A percentile compares a stretch with the other conserved stretches of the same genome.
phyloP scores from a whole-genome alignment of 2,329 filamentous ascomycete genomes.

The Cordyceps cicadae region DNA sequence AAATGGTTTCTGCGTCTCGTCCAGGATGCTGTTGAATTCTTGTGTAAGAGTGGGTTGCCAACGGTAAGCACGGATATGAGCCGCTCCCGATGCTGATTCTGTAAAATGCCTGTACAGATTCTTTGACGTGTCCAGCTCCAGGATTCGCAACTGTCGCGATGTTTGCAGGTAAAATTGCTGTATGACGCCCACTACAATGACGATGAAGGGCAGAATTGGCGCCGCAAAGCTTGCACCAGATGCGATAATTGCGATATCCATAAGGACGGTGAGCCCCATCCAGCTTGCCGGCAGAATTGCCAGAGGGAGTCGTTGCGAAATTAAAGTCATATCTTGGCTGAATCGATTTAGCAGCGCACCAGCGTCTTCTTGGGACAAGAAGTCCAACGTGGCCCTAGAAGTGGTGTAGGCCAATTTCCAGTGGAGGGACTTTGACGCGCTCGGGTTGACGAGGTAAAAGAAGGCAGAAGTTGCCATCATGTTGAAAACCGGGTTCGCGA shows the following conservation, averaged over 20 bases:
- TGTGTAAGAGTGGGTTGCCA: conserved; percentile 24
- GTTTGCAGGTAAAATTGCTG: conserved; percentile 33
- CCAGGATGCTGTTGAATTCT: conserved; percentile 35
- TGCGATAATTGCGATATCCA: conserved; percentile 23
- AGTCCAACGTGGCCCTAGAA: conserved; percentile 30
- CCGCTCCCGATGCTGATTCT: conserved; percentile 23
- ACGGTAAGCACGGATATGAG: conserved; percentile 19
- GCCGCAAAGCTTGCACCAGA: conserved; percentile 33
- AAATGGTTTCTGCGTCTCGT: conserved; percentile 13
- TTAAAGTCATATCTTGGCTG: conserved; percentile 32
- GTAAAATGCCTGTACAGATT: conserved; percentile 33
- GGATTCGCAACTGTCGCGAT: conserved; percentile 43
- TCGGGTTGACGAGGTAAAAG: background rate
- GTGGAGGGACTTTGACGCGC: background rate
- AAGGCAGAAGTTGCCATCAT: background rate
- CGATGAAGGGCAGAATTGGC: conserved; percentile 31
- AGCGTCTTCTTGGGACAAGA: conserved; percentile 32
- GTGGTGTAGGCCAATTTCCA: background rate
- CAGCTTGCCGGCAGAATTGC: conserved; percentile 22
- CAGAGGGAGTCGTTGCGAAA: conserved; percentile 16
- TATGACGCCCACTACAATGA: conserved; percentile 13
- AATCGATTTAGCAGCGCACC: conserved; percentile 31
- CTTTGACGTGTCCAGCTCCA: conserved; percentile 45
- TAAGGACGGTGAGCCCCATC: conserved; percentile 19
- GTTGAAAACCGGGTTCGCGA: background rate